phyloP scores from a whole-genome alignment of 129 eudicot species.

The Kitagawia praeruptora region DNA sequence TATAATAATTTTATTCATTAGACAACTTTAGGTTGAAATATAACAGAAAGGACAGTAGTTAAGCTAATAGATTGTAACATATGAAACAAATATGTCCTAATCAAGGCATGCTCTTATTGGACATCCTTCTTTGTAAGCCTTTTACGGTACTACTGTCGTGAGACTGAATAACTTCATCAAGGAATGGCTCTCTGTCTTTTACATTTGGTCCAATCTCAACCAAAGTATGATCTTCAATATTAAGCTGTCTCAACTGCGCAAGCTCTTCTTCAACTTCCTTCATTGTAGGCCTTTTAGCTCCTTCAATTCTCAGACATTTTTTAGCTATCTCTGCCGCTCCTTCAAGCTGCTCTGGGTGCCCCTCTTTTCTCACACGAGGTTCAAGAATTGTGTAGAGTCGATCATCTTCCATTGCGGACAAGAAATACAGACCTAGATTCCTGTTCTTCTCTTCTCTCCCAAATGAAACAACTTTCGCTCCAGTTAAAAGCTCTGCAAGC shows the following conservation, averaged over 20 bases:
- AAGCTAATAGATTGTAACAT: not conserved
- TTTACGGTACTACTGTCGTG: not conserved
- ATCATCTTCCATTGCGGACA: not conserved
- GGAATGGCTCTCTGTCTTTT: not conserved
- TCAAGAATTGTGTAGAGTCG: not conserved
- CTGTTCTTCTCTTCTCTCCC: constrained; percentile 1
- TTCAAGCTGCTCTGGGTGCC: not conserved
- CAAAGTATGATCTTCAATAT: not conserved
- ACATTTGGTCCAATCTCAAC: not conserved
- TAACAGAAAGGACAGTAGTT: too few species aligned
- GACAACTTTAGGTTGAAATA: too few species aligned
- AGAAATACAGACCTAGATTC: not conserved
- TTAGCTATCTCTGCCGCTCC: not conserved
- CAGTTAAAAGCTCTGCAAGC: not conserved
- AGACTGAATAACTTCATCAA: not conserved
- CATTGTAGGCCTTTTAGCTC: constrained; percentile 15
- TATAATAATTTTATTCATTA: too few species aligned
- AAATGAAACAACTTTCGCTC: not conserved
- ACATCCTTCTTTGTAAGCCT: constrained; percentile 13
- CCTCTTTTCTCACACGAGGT: constrained; percentile 1
- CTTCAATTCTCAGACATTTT: constrained; percentile 1
- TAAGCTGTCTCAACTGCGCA: not conserved
- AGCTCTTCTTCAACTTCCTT: constrained; percentile 10
- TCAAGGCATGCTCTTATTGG: not conserved
- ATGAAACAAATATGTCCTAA: not conserved